A percentile compares a stretch with the other conserved stretches of the same genome.
Evolutionary conservation across 305 asterid genomes (phyloP).

Genomic region (Solanum hybrid): DNA sequence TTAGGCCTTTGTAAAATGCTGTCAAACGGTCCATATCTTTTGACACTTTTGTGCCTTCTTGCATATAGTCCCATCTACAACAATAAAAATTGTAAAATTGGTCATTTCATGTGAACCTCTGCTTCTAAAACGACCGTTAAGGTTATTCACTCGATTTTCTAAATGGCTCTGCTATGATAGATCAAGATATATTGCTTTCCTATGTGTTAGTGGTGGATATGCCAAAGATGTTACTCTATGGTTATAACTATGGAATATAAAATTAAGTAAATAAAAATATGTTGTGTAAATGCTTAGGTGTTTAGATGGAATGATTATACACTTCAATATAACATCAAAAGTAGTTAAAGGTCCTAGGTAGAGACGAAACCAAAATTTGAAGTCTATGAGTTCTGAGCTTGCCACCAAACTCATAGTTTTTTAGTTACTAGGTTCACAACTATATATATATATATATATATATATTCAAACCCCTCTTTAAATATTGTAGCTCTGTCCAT

Average conservation of each 20-base stretch:
- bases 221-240: background rate
- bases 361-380: accelerated
- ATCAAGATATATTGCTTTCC: background rate
- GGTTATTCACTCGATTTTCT: background rate
- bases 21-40: slow-evolving; percentile 52
- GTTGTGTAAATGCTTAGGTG: background rate
- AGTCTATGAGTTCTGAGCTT: background rate
- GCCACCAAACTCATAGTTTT: background rate
- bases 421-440: background rate
- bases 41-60: slow-evolving; percentile 44
- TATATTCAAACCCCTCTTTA: background rate
- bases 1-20: slow-evolving; percentile 54
- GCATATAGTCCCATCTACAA: slow-evolving; percentile 62
- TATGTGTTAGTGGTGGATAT: background rate
- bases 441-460: too few relatives aligned
- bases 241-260: background rate
- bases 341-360: background rate
- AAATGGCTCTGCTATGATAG: background rate
- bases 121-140: background rate
- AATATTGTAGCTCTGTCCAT: background rate
- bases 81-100: background rate
- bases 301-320: background rate
- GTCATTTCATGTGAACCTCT: background rate
- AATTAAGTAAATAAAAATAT: background rate
- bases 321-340: background rate